Evolutionary conservation across 257 asterid genomes (phyloP).

Genomic region (Henckelia pumila): DNA sequence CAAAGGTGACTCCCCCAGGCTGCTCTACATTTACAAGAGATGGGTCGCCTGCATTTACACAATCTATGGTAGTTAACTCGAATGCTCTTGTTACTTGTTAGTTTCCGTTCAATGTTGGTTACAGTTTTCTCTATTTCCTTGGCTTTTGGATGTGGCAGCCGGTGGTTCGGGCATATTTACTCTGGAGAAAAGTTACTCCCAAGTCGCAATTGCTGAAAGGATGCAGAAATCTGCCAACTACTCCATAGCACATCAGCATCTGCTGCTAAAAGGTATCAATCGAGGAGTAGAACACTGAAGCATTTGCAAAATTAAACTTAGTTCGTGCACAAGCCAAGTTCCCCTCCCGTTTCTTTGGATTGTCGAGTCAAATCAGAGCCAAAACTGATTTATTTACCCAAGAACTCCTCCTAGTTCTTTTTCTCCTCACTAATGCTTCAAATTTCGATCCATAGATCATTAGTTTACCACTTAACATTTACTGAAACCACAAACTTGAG

Average conservation of each 20-base stretch:
- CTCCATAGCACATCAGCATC: constrained; percentile 78
- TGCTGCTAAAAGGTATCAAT: no score
- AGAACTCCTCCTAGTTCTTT: no score
- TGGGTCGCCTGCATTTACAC: constrained; percentile 83
- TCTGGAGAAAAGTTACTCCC: constrained; percentile 43
- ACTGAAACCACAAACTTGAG: no score
- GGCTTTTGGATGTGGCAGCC: constrained; percentile 31
- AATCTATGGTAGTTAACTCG: constrained; percentile 42
- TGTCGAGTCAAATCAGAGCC: no score
- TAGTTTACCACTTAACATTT: no score
- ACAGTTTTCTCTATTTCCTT: background rate
- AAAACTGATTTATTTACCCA: no score
- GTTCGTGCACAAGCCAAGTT: no score
- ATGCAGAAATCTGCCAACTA: constrained; percentile 57
- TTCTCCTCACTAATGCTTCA: no score
- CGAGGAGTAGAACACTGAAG: constrained; percentile 16
- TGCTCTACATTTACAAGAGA: constrained; percentile 81
- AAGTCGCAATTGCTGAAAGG: constrained; percentile 21
- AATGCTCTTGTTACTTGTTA: constrained; percentile 1
- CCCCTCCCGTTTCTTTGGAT: no score
- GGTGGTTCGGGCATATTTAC: constrained; percentile 61
- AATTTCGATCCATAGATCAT: no score
- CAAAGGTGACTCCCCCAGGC: constrained; percentile 70
- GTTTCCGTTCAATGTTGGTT: background rate
- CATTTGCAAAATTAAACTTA: background rate